Percentiles rank a stretch among this genome's conserved stretches.
Evolutionary conservation across 2,329 filamentous ascomycete genomes (phyloP).

Genomic region (Trichoderma polysporum): DNA sequence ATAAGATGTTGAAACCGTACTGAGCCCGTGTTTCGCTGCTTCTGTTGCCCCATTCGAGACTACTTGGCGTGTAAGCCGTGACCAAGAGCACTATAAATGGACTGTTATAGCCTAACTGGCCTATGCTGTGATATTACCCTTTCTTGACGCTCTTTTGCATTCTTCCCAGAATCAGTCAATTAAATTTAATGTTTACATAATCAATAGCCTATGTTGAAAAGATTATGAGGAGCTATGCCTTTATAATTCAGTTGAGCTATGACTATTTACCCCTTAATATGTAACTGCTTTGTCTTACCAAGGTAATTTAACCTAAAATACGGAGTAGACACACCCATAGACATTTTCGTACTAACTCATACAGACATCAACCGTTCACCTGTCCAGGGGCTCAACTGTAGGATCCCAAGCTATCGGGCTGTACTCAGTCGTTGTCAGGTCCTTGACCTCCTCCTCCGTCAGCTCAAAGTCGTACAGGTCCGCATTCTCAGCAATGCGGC

Average conservation of each 20-base stretch:
- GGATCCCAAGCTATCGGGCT: constrained; percentile 59
- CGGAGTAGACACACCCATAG: neutral
- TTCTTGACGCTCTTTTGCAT: too few species aligned
- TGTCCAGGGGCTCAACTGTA: constrained; percentile 47
- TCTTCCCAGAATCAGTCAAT: neutral
- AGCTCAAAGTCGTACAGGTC: constrained; percentile 57
- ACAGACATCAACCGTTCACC: constrained; percentile 27
- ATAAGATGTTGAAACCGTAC: too few species aligned
- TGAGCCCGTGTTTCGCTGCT: neutral
- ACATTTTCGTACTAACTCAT: neutral
- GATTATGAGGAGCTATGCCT: neutral
- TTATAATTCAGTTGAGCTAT: neutral
- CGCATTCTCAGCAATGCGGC: constrained; percentile 64
- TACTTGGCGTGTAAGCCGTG: too few species aligned
- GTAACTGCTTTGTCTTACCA: neutral
- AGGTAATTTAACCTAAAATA: too few species aligned
- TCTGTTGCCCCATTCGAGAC: too few species aligned
- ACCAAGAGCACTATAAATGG: too few species aligned
- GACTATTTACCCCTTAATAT: neutral
- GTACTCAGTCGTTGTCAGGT: constrained; percentile 52
- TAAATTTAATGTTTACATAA: too few species aligned
- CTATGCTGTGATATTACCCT: too few species aligned
- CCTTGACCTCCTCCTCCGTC: constrained; percentile 51
- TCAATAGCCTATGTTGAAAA: neutral
- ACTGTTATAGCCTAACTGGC: too few species aligned